These are phyloP conservation scores for Lomentospora prolificans DNA, from an alignment of 2,329 filamentous ascomycete species.

Conservation along the genomic window DNA sequence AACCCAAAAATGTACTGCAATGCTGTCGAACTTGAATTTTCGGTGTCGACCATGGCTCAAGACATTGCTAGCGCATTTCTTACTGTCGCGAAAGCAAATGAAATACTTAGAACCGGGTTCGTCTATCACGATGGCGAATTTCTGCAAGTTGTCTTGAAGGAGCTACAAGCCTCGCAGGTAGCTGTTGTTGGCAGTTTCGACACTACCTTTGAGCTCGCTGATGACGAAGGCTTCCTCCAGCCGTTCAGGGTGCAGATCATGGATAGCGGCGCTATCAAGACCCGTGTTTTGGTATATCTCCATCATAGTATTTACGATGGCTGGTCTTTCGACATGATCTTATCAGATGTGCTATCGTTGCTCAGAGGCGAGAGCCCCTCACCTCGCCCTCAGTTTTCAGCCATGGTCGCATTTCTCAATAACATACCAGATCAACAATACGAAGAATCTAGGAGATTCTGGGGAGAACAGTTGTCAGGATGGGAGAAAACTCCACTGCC, in stretches of 20 bases:
- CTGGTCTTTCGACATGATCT: slow-evolving; percentile 75
- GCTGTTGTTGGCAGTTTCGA: slow-evolving; percentile 24
- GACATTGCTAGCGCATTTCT: slow-evolving; percentile 39
- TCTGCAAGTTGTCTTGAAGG: slow-evolving; percentile 54
- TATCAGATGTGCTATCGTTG: slow-evolving; percentile 53
- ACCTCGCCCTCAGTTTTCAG: slow-evolving; percentile 47
- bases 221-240: slow-evolving; percentile 30
- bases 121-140: slow-evolving; percentile 41
- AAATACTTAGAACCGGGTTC: slow-evolving; percentile 69
- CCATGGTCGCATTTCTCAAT: slow-evolving; percentile 42
- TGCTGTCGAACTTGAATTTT: slow-evolving; percentile 56
- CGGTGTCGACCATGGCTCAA: slow-evolving; percentile 21
- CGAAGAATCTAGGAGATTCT: slow-evolving; percentile 49
- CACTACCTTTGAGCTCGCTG: slow-evolving; percentile 29
- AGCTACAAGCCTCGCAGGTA: slow-evolving; percentile 33
- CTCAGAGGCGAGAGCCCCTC: slow-evolving; percentile 22
- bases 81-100: slow-evolving; percentile 42
- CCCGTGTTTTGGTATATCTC: slow-evolving; percentile 42
- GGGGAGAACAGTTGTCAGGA: slow-evolving; percentile 55
- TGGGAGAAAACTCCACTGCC: slow-evolving; percentile 47
- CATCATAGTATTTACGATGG: slow-evolving; percentile 87
- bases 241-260: slow-evolving; percentile 55
- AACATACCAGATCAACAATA: slow-evolving; percentile 17
- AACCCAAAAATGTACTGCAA: slow-evolving; percentile 64
- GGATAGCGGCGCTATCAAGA: slow-evolving; percentile 13